These are phyloP conservation scores for Boletus vinaceobasis DNA, from an alignment of 768 basidiomycete species.

Conservation along the genomic window DNA sequence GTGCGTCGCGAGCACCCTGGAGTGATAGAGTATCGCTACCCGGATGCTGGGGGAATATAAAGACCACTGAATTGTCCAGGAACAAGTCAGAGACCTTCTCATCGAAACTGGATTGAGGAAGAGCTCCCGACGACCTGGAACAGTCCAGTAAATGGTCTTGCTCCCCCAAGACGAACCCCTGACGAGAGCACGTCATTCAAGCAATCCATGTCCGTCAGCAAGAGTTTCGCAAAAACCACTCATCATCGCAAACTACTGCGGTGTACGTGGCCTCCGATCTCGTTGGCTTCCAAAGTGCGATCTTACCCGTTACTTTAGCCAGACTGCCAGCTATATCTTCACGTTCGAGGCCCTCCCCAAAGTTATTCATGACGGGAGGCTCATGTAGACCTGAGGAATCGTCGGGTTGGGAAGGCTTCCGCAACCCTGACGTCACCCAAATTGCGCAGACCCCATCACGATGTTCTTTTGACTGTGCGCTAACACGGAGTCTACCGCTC, in stretches of 20 bases:
- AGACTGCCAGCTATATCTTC: conserved; percentile 79
- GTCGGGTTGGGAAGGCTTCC: conserved; percentile 81
- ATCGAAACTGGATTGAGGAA: too few relatives aligned
- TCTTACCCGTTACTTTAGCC: conserved; percentile 79
- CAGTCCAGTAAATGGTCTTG: too few relatives aligned
- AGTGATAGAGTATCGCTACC: not conserved
- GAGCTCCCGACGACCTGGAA: too few relatives aligned
- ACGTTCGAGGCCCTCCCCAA: conserved; percentile 79
- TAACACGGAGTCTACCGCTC: conserved; percentile 58
- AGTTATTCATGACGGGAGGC: conserved; percentile 50
- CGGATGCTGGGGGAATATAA: not conserved
- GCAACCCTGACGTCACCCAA: conserved; percentile 81
- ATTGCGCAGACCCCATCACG: conserved; percentile 82
- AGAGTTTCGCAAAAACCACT: conserved; percentile 73
- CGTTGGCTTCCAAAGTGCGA: conserved; percentile 88
- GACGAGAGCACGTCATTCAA: conserved; percentile 79
- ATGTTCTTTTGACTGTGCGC: conserved; percentile 75
- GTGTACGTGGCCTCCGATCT: conserved; percentile 85
- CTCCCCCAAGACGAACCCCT: conserved; percentile 69
- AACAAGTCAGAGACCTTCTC: not conserved
- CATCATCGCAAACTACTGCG: conserved; percentile 75
- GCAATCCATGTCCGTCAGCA: conserved; percentile 87
- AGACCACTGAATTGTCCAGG: not conserved
- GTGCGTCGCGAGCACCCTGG: not conserved
- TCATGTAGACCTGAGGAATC: conserved; percentile 44